Evolutionary conservation across 2,329 filamentous ascomycete species (phyloP).

Genomic region (Calycina herbarum): DNA sequence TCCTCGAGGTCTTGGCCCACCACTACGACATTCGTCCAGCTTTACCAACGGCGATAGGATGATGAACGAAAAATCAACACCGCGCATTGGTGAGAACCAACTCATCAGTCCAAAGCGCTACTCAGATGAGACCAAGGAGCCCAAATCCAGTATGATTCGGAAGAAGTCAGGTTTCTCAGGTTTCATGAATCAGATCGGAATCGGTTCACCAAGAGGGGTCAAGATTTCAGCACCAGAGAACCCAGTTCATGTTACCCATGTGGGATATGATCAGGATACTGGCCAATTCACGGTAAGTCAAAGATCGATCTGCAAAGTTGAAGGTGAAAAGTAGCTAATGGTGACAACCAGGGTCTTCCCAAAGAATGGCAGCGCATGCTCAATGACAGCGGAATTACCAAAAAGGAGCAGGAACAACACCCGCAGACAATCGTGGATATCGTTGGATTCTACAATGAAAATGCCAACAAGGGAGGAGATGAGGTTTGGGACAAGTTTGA

Average conservation of each 20-base stretch:
- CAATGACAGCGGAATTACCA: constrained; percentile 92
- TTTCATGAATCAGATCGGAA: constrained; percentile 77
- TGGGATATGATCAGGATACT: constrained; percentile 94
- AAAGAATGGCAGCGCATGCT: constrained; percentile 98
- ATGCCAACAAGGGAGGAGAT: constrained; percentile 69
- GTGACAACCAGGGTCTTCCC: constrained; percentile 67
- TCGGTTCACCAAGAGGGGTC: constrained; percentile 84
- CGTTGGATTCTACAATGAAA: constrained; percentile 96
- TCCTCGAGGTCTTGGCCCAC: constrained; percentile 52
- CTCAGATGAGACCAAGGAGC: constrained; percentile 73
- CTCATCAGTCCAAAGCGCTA: constrained; percentile 66
- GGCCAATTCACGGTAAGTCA: constrained; percentile 85
- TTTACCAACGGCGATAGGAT: constrained; percentile 54
- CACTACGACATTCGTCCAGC: constrained; percentile 65
- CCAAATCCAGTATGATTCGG: constrained; percentile 61
- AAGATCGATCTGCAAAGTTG: neutral
- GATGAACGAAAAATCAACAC: constrained; percentile 50
- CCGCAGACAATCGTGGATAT: constrained; percentile 96
- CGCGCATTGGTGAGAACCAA: constrained; percentile 45
- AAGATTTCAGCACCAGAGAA: constrained; percentile 98
- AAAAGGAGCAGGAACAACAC: constrained; percentile 93
- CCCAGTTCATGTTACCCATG: constrained; percentile 95
- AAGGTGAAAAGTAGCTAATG: constrained; percentile 18
- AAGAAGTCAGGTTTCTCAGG: constrained; percentile 90
- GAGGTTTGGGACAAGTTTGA: constrained; percentile 97